Conservation (phyloP, 148 eudicot species). For the Rhododendron simsii region DNA sequence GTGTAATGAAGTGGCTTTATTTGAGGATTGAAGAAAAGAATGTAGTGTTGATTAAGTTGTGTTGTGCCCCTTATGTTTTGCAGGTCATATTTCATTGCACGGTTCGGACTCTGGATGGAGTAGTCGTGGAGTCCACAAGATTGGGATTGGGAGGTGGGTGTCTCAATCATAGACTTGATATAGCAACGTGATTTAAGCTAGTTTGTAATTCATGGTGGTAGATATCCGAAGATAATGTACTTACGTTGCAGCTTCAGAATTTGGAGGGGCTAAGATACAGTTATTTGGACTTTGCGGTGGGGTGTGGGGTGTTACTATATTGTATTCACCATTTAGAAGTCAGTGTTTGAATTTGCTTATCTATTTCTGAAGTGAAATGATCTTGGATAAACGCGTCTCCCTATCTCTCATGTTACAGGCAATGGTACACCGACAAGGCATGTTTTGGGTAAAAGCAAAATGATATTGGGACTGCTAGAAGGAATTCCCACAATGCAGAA, state of each 20-base stretch:
- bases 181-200: not conserved
- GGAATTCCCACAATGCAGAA: conserved; percentile 90
- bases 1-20: not conserved
- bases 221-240: not conserved
- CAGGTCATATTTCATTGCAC: not conserved
- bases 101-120: conserved; percentile 1
- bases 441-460: conserved; percentile 91
- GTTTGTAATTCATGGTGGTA: not conserved
- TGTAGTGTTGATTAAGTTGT: not conserved
- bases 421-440: conserved; percentile 75
- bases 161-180: not conserved
- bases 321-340: not conserved
- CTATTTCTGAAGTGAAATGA: not conserved
- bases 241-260: not conserved
- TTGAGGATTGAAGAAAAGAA: not conserved
- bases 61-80: not conserved
- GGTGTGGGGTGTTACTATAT: not conserved
- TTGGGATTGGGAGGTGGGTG: conserved; percentile 1
- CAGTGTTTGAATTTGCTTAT: not conserved
- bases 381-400: not conserved
- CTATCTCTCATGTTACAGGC: conserved; percentile 33
- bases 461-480: conserved; percentile 90
- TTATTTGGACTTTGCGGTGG: not conserved
- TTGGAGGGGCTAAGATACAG: not conserved
- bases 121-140: not conserved